Evolutionary conservation across 768 basidiomycete genomes (phyloP), one percentile per base, ranked within the genome.

Genomic region (Auricularia sp.): DNA sequence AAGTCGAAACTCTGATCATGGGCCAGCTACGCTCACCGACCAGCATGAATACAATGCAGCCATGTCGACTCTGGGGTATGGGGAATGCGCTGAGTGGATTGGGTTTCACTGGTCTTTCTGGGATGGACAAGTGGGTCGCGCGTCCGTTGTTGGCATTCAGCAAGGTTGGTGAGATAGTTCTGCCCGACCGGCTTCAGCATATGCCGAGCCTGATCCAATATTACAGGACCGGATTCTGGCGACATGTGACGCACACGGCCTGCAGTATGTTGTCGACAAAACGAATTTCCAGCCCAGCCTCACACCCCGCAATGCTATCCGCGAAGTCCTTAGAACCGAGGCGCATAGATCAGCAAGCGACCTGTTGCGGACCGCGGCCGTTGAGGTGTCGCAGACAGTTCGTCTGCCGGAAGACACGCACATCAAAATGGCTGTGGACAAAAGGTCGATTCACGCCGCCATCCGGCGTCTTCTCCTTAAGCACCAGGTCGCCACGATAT

Each of bases 1-100:
- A 93, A 71, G 81, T 92, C 10, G 91, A 93, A 72, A 93, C 91
- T 0, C 80, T 84, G 36, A 74, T 93, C 62, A 84, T 91, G 79
- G 83, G 91, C 4, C 71, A 87, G n/a, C 29, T 63, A 35, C 3
- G 7, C 39, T 34, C 47, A 21, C 47, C 34, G 61, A 23, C 36
- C n/a, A 34, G 35, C 29, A n/a, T 8, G 35, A 18, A 42, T 23
- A n/a, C 3, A 11, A 93, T 93, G 87, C 78, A 81, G 47, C 76
- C 75, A 1, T 76, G 79, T 59, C 81, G 91, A 11, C 79, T 90
- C 56, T 91, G 85, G 85, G 91, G 91, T 1, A 93, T 93, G 91
- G 88, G 89, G 4, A 62, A 71, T 16, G 58, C 67, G 3, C 71
- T 71, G 1, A 70, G 67, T 51, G 69, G 68, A 5, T 71, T 81